Evolutionary conservation across 768 basidiomycete species (phyloP).

Genomic region (Suillus discolor): DNA sequence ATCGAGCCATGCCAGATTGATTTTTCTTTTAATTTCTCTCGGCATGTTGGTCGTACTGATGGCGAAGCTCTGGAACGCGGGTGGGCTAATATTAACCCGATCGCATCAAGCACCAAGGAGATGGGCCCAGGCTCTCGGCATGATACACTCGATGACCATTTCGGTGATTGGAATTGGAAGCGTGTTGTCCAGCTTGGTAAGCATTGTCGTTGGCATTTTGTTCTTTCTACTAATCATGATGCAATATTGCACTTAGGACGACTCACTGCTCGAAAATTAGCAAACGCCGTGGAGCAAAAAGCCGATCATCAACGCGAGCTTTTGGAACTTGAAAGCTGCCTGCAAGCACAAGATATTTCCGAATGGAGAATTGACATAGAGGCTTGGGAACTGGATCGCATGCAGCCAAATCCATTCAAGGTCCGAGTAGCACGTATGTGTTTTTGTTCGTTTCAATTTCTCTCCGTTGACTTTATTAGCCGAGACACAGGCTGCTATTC

Average conservation of each 20-base stretch:
- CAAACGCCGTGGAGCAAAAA: background rate
- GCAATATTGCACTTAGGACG: background rate
- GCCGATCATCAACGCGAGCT: background rate
- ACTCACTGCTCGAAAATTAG: constrained; percentile 1
- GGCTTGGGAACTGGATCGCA: background rate
- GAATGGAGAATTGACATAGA: background rate
- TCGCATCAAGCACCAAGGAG: constrained; percentile 34
- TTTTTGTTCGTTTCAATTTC: too few relatives aligned
- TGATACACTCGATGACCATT: constrained; percentile 36
- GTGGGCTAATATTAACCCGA: constrained; percentile 36
- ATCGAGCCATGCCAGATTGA: constrained; percentile 24
- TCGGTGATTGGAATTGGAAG: constrained; percentile 27
- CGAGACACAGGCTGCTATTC: too few relatives aligned
- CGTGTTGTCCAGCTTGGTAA: constrained; percentile 29
- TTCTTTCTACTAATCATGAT: background rate
- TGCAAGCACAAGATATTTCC: background rate
- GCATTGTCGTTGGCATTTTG: constrained; percentile 1
- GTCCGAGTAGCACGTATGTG: background rate
- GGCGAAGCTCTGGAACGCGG: constrained; percentile 39
- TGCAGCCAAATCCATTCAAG: background rate
- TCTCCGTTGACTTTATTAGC: too few relatives aligned
- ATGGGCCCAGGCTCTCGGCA: constrained; percentile 36
- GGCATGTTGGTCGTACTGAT: constrained; percentile 32
- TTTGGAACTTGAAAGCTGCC: background rate
- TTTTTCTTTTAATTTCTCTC: constrained; percentile 33